phyloP scores from a whole-genome alignment of 257 asterid species.

The Hygrophila difformis region DNA sequence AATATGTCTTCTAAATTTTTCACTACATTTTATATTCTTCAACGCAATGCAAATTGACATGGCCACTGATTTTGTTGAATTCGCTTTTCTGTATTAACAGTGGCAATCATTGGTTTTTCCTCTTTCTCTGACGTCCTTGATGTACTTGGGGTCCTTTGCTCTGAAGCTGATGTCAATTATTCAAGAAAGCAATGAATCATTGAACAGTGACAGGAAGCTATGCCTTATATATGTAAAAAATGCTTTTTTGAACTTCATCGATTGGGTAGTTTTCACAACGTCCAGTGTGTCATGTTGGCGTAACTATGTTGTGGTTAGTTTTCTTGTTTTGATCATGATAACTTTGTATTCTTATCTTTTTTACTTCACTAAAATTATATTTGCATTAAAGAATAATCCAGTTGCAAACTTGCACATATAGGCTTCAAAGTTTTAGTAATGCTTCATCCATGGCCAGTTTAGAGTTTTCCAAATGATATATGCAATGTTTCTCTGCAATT shows the following conservation, averaged over 20 bases:
- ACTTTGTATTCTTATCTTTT: constrained; percentile 4
- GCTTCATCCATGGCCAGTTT: not conserved
- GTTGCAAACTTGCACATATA: not conserved
- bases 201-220: constrained; percentile 25
- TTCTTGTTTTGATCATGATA: not conserved
- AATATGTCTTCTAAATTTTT: too few relatives aligned
- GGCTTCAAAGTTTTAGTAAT: not conserved
- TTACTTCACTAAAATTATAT: not conserved
- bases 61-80: constrained; percentile 67
- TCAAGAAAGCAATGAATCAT: constrained; percentile 31
- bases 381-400: not conserved
- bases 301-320: constrained; percentile 86
- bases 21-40: constrained; percentile 24
- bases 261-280: constrained; percentile 31
- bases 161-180: constrained; percentile 31
- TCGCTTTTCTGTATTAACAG: constrained; percentile 81
- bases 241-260: constrained; percentile 19
- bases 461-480: constrained; percentile 7
- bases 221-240: constrained; percentile 24
- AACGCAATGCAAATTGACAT: constrained; percentile 48
- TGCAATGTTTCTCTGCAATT: constrained; percentile 1
- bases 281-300: constrained; percentile 69
- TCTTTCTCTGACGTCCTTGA: constrained; percentile 66
- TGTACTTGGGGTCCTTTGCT: constrained; percentile 72
- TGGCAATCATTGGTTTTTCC: constrained; percentile 85